A percentile compares a stretch with the other conserved stretches of the same genome.
These are phyloP conservation scores for Vaccinium myrtillus DNA, from an alignment of 148 eudicot genomes.

Conservation along the genomic window DNA sequence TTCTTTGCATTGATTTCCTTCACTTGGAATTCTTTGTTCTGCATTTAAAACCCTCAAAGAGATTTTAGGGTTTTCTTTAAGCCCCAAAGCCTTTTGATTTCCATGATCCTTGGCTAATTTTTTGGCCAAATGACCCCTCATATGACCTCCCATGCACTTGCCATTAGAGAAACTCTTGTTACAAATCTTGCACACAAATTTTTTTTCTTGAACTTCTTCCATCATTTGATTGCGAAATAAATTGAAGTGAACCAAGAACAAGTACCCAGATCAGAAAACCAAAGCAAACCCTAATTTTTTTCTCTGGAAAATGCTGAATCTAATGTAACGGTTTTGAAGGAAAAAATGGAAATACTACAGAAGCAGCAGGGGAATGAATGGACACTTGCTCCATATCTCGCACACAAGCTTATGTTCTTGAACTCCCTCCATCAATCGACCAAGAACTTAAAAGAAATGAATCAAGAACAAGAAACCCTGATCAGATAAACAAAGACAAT, in stretches of 20 bases:
- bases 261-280: conserved; percentile 28
- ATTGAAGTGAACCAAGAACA: conserved; percentile 20
- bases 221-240: conserved; percentile 16
- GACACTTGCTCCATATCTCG: not conserved
- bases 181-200: conserved; percentile 40
- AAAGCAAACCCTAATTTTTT: conserved; percentile 17
- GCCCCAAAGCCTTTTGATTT: conserved; percentile 19
- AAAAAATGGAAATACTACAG: not conserved
- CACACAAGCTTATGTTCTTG: not conserved
- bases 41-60: conserved; percentile 32
- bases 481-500: not conserved
- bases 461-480: not conserved
- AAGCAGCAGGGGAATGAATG: conserved; percentile 9
- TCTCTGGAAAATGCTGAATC: not conserved
- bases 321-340: not conserved
- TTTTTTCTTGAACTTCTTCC: conserved; percentile 29
- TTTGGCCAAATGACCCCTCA: conserved; percentile 34
- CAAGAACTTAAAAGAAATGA: not conserved
- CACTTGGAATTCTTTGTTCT: conserved; percentile 1
- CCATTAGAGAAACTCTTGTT: conserved; percentile 30
- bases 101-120: conserved; percentile 22
- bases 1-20: conserved; percentile 27
- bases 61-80: conserved; percentile 37
- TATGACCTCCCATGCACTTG: conserved; percentile 47
- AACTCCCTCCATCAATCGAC: not conserved